These are phyloP conservation scores for Claviceps arundinis DNA, from an alignment of 2,329 filamentous ascomycete species.

Conservation along the genomic window DNA sequence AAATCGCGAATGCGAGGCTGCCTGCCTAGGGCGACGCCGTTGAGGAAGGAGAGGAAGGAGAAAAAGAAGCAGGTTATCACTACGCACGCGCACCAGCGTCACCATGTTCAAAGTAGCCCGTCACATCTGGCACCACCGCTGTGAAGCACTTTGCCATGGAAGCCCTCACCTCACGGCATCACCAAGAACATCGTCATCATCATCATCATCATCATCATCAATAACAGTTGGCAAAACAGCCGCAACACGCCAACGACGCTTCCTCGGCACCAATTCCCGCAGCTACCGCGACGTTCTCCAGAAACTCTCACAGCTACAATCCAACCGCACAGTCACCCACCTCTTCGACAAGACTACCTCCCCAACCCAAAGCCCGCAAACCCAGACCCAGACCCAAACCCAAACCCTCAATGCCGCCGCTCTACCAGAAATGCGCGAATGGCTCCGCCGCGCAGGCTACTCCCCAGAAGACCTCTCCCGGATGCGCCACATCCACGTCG, in stretches of 20 bases:
- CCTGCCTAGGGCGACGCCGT: too few species aligned
- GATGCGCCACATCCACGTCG: conserved; percentile 59
- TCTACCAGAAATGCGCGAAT: conserved; percentile 70
- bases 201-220: too few species aligned
- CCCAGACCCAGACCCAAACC: conserved; percentile 29
- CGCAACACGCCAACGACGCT: not conserved
- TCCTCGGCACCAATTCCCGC: conserved; percentile 13
- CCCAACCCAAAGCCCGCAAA: not conserved
- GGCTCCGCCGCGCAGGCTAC: conserved; percentile 65
- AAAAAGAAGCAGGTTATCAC: not conserved
- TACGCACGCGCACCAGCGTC: not conserved
- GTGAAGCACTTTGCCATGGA: not conserved
- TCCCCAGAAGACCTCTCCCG: conserved; percentile 31
- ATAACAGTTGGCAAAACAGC: not conserved
- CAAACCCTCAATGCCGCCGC: conserved; percentile 54
- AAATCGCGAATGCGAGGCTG: too few species aligned
- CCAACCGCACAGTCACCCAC: conserved; percentile 55
- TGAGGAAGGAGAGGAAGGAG: not conserved
- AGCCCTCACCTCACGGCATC: not conserved
- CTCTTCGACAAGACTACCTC: conserved; percentile 27
- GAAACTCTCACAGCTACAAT: conserved; percentile 63
- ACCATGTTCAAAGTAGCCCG: not conserved
- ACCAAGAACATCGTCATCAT: not conserved
- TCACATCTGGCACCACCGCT: not conserved
- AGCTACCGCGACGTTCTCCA: conserved; percentile 54